Conservation (phyloP, 1,139 yeast genomes). For the Protomyces lactucae-debilis region DNA sequence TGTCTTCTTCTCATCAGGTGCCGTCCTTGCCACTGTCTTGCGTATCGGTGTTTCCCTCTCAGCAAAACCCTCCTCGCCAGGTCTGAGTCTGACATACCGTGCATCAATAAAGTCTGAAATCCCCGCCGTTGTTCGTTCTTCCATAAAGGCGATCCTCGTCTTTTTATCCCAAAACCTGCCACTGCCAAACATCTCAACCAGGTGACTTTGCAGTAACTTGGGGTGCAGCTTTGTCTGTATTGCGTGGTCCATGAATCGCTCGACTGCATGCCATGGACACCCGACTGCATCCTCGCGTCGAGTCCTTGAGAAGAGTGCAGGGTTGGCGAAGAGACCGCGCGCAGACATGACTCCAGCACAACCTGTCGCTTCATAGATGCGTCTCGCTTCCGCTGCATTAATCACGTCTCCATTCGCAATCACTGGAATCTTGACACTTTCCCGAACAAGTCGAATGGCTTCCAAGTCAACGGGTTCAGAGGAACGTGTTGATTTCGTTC, state of each 20-base stretch:
- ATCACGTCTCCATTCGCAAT: conserved; percentile 96
- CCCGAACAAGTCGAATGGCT: conserved; percentile 66
- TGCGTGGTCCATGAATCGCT: conserved; percentile 71
- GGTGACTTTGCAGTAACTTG: conserved; percentile 77
- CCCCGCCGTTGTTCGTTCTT: conserved; percentile 53
- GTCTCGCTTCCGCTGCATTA: conserved; percentile 54
- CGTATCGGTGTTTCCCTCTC: neutral
- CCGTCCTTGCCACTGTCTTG: neutral
- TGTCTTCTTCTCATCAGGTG: neutral
- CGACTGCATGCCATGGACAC: conserved; percentile 91
- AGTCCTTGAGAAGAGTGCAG: conserved; percentile 62
- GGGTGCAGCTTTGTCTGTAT: conserved; percentile 79
- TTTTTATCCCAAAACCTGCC: conserved; percentile 48
- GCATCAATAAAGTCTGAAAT: conserved; percentile 78
- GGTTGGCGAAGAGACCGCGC: conserved; percentile 78
- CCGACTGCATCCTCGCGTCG: conserved; percentile 31
- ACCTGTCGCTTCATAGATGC: conserved; percentile 61
- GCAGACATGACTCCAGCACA: conserved; percentile 92
- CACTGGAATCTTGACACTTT: conserved; percentile 65
- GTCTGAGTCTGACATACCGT: conserved; percentile 59
- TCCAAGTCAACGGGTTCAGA: conserved; percentile 76
- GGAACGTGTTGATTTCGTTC: conserved; percentile 79
- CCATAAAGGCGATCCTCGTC: conserved; percentile 61
- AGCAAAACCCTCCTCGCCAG: conserved; percentile 63
- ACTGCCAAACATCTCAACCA: conserved; percentile 70